A percentile compares a stretch with the other conserved stretches of the same genome.
Evolutionary conservation across 1,139 yeast species (phyloP).

Genomic region (Suhomyces bokatorum): DNA sequence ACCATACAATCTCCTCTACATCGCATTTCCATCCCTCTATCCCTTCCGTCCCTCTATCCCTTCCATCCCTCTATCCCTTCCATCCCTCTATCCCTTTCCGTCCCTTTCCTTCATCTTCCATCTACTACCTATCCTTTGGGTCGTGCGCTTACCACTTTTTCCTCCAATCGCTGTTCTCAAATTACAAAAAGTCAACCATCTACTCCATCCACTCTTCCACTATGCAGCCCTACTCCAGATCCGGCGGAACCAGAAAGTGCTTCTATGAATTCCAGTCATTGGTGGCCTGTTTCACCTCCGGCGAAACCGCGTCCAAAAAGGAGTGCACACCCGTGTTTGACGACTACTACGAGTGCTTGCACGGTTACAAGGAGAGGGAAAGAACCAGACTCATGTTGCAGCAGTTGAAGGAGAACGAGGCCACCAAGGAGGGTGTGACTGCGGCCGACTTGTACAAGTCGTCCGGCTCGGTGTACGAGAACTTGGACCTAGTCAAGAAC

Average conservation of each 20-base stretch:
- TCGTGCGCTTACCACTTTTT: conserved; percentile 8
- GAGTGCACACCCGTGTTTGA: conserved; percentile 48
- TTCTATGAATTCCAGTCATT: conserved; percentile 51
- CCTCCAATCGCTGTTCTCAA: conserved; percentile 12
- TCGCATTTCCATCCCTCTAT: no score
- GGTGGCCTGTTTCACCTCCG: conserved; percentile 49
- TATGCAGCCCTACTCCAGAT: conserved; percentile 53
- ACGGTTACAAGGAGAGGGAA: conserved; percentile 51
- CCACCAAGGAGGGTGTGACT: conserved; percentile 41
- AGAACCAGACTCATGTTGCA: conserved; percentile 47
- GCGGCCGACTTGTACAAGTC: conserved; percentile 48
- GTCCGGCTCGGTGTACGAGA: conserved; percentile 46
- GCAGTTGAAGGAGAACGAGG: conserved; percentile 49
- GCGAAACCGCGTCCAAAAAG: conserved; percentile 44
- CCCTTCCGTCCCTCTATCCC: background rate
- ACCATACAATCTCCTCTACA: no score
- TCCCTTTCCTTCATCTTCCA: background rate
- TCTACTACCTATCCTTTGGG: background rate
- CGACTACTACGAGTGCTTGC: conserved; percentile 52
- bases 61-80: background rate
- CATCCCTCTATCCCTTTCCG: background rate
- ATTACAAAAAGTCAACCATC: conserved; percentile 5
- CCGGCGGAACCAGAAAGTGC: conserved; percentile 53
- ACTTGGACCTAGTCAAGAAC: conserved; percentile 43
- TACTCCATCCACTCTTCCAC: conserved; percentile 8